Conservation (phyloP, 2,329 filamentous ascomycete species). For the Triangularia verruculosa region DNA sequence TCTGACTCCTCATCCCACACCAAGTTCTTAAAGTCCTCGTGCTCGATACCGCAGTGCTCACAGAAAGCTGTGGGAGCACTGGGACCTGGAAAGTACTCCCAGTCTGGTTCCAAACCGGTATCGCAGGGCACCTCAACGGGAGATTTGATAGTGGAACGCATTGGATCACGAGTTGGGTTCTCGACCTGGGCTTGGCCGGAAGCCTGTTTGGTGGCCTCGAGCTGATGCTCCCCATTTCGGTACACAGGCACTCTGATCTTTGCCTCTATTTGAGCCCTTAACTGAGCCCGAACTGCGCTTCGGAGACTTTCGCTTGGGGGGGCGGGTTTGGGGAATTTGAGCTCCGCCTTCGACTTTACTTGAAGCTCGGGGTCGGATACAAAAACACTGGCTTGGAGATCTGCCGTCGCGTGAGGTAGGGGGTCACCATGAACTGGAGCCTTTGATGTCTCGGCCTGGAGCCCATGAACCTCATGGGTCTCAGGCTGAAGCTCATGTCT, state of each 20-base stretch:
- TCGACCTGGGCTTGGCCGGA: neutral
- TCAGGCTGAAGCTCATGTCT: neutral
- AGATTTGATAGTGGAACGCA: neutral
- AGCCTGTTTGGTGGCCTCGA: neutral
- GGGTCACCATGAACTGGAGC: neutral
- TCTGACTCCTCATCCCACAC: neutral
- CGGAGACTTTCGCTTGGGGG: no score
- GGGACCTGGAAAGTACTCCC: neutral
- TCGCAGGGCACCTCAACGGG: neutral
- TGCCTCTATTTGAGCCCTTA: no score
- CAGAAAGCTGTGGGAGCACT: neutral
- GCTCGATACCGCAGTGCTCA: neutral
- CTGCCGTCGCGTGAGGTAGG: no score
- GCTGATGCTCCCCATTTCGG: no score
- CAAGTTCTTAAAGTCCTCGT: neutral
- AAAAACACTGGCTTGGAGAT: no score
- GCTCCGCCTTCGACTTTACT: no score
- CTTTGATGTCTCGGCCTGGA: no score
- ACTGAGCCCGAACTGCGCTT: no score
- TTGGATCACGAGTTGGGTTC: no score
- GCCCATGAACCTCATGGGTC: neutral
- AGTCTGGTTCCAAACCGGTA: neutral
- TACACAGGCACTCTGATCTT: no score
- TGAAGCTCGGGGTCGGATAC: no score
- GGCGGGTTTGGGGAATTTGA: no score